A percentile compares a stretch with the other conserved stretches of the same genome.
phyloP scores from a whole-genome alignment of 1,139 yeast genomes.

The Suhomyces atakaporum region DNA sequence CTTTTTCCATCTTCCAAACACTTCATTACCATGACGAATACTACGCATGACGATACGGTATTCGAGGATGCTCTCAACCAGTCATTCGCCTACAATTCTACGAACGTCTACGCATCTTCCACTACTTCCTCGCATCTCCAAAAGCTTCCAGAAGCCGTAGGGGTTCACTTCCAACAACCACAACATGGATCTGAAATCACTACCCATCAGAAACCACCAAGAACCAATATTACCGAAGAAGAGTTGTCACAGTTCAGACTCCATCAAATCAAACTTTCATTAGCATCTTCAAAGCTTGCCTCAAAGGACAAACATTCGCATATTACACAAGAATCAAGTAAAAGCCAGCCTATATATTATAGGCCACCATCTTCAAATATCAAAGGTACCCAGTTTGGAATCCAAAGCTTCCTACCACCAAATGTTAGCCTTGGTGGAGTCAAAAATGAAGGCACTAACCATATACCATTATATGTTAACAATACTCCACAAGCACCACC shows the following conservation, averaged over 20 bases:
- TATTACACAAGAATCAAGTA: constrained; percentile 11
- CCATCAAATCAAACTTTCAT: constrained; percentile 21
- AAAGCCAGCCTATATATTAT: constrained; percentile 32
- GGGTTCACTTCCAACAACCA: constrained; percentile 10
- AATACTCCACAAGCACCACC: background rate
- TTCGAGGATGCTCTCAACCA: constrained; percentile 19
- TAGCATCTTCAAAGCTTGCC: constrained; percentile 8
- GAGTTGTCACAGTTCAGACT: constrained; percentile 14
- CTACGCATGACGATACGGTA: constrained; percentile 14
- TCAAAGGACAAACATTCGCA: background rate
- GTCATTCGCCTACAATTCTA: constrained; percentile 9
- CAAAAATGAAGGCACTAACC: constrained; percentile 5
- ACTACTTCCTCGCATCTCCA: constrained; percentile 8
- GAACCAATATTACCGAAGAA: constrained; percentile 2
- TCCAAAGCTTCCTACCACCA: constrained; percentile 36
- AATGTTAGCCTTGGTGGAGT: constrained; percentile 8
- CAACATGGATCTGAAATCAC: constrained; percentile 2
- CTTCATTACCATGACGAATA: background rate
- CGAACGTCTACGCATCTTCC: background rate
- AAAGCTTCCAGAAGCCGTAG: constrained; percentile 12
- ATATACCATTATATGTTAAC: constrained; percentile 13
- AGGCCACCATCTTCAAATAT: constrained; percentile 36
- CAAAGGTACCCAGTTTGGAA: constrained; percentile 31
- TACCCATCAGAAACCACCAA: background rate
- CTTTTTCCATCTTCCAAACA: background rate